Conservation (phyloP, 768 basidiomycete genomes). For the Calocera viscosa region DNA sequence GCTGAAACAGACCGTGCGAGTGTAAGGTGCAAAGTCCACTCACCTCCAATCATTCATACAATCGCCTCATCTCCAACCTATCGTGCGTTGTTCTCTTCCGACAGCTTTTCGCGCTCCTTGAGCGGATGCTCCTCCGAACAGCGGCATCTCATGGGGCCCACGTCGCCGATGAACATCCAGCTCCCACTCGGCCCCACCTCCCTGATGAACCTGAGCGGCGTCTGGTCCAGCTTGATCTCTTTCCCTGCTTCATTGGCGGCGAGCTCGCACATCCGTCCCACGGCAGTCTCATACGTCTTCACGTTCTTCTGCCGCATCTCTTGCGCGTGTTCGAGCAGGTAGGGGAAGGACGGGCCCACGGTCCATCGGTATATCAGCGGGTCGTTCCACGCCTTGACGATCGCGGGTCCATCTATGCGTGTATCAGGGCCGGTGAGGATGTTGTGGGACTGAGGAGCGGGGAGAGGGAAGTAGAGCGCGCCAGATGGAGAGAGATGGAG, state of each 20-base stretch:
- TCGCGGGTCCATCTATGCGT: slow-evolving; percentile 29
- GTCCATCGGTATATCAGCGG: slow-evolving; percentile 36
- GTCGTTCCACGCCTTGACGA: slow-evolving; percentile 40
- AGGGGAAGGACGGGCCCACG: slow-evolving; percentile 41
- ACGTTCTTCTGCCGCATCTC: not conserved
- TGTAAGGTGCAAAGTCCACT: too few species aligned
- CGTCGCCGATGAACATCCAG: not conserved
- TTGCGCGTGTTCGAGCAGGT: slow-evolving; percentile 32
- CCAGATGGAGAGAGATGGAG: not conserved
- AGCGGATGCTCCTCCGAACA: not conserved
- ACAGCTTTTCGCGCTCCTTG: slow-evolving; percentile 5
- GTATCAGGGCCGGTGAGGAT: slow-evolving; percentile 43
- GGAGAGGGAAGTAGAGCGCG: slow-evolving; percentile 46
- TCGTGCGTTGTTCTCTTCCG: slow-evolving; percentile 33
- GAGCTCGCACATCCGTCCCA: not conserved
- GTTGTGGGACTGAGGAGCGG: slow-evolving; percentile 39
- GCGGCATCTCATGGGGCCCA: not conserved
- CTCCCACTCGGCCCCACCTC: not conserved
- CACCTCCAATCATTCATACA: slow-evolving; percentile 52
- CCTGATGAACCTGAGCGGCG: not conserved
- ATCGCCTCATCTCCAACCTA: slow-evolving; percentile 42
- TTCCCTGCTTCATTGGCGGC: not conserved
- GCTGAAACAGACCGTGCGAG: too few species aligned
- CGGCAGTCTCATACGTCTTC: not conserved
- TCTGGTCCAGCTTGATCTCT: not conserved